Base-by-base conservation (phyloP, 192 early-diverging fungal species). In the Obelidium mucronatum region DNA sequence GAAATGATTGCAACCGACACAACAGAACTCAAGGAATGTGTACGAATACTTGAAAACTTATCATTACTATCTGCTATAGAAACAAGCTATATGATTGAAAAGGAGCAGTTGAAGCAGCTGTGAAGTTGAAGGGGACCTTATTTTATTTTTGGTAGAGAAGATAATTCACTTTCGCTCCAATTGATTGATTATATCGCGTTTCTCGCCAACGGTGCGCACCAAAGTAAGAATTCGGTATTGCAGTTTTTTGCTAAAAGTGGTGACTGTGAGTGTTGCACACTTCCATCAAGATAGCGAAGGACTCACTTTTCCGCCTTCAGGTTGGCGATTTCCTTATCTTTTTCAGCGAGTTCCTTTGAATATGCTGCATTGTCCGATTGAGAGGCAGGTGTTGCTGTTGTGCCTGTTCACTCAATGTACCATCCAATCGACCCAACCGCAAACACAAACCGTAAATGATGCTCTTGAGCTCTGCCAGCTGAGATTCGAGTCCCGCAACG, bases 401-500 rank as follows among this genome's bases (percentile, higher is more conserved):
- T n/a, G n/a, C n/a, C n/a, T n/a, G n/a, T n/a, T n/a, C n/a, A n/a
- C n/a, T n/a, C n/a, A n/a, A n/a, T n/a, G n/a, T n/a, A n/a, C n/a
- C n/a, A 31, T 19, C 15, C 24, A 61, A 15, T 28, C n/a, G 24
- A 24, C 19, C 52, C n/a, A n/a, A n/a, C n/a, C n/a, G n/a, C 35
- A 39, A 1, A 48, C 5, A 42, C 66, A 26, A 19, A 67, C 69
- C 69, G 40, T 53, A 68, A 36, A 72, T 28, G 34, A 72, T 54
- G 17, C 33, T 55, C 52, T 73, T 74, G 36, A 79, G 34, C 30
- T 74, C 63, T 4, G 42, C 65, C 26, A 74, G 71, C 62, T 79
- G 63, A 22, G n/a, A 24, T 40, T 79, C 71, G 0, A 79, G 64
- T 8, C 78, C 48, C 6, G 26, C 64, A 40, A 79, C 56, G 62